Evolutionary conservation across 495 filamentous ascomycete species (phyloP).

Genomic region (Astrocystis sublimbata): DNA sequence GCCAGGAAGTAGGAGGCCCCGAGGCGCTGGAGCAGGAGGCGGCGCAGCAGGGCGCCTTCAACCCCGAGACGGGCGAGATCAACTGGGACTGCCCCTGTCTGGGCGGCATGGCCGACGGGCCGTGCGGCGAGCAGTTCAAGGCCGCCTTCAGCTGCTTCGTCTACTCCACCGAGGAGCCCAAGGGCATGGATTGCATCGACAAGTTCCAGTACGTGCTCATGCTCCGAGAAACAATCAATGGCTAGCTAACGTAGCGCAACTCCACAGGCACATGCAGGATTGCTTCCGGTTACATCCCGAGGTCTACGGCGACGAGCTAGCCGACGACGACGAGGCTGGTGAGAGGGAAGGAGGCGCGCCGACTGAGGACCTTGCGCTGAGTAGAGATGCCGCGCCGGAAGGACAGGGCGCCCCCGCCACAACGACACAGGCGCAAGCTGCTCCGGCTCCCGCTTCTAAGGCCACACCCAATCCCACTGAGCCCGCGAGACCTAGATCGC

Average conservation of each 20-base stretch:
- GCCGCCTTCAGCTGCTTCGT: slow-evolving; percentile 97
- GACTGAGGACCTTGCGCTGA: slow-evolving; percentile 30
- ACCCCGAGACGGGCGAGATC: slow-evolving; percentile 98
- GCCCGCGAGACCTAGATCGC: slow-evolving; percentile 1
- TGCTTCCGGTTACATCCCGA: slow-evolving; percentile 93
- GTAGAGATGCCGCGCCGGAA: slow-evolving; percentile 9
- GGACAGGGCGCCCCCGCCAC: no score
- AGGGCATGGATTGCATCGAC: slow-evolving; percentile 97
- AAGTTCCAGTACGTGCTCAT: slow-evolving; percentile 89
- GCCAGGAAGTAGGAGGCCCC: slow-evolving; percentile 30
- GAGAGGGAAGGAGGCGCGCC: slow-evolving; percentile 39
- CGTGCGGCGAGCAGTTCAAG: slow-evolving; percentile 93
- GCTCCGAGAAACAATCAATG: no score
- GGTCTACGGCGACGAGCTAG: slow-evolving; percentile 85
- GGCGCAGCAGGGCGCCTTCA: slow-evolving; percentile 84
- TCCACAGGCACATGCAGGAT: slow-evolving; percentile 82
- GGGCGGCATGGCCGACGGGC: slow-evolving; percentile 95
- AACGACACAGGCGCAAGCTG: neutral
- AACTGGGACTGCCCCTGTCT: slow-evolving; percentile 99
- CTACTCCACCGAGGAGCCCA: slow-evolving; percentile 90
- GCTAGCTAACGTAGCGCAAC: no score
- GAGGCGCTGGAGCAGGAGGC: slow-evolving; percentile 79
- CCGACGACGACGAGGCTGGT: slow-evolving; percentile 81
- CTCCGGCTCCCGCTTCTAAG: no score
- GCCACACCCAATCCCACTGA: no score